Evolutionary conservation across 495 filamentous ascomycete genomes (phyloP).

Genomic region (Podospora didyma): DNA sequence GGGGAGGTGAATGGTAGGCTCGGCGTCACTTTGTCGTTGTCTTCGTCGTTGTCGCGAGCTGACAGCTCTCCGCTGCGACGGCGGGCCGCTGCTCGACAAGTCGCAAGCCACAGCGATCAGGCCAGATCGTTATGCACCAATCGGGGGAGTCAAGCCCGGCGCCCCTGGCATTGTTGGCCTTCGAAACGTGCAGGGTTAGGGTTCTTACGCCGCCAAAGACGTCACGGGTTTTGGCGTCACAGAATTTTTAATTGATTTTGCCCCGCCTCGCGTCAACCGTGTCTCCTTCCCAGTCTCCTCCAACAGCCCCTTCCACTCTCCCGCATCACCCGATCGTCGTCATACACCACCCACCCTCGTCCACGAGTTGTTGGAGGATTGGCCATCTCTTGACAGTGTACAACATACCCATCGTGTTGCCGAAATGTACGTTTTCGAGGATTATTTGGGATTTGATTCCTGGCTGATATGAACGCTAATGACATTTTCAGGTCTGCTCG

Average conservation of each 20-base stretch:
- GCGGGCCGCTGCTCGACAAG: neutral
- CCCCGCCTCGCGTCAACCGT: slow-evolving; percentile 27
- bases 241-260: slow-evolving; percentile 22
- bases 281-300: neutral
- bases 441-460: neutral
- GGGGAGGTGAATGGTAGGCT: neutral
- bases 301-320: neutral
- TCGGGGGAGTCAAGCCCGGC: slow-evolving; percentile 4
- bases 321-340: neutral
- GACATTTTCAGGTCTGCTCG: slow-evolving; percentile 19
- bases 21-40: neutral
- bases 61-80: neutral
- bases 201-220: neutral
- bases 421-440: neutral
- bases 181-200: neutral
- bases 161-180: no score
- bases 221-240: slow-evolving; percentile 29
- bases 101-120: slow-evolving; percentile 14
- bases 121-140: slow-evolving; percentile 32
- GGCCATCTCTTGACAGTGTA: no score
- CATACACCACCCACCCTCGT: neutral
- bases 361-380: no score
- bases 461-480: neutral
- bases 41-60: neutral
- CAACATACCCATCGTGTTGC: neutral